Evolutionary conservation across 495 filamentous ascomycete species (phyloP).

Genomic region (Talaromyces trachyspermus): DNA sequence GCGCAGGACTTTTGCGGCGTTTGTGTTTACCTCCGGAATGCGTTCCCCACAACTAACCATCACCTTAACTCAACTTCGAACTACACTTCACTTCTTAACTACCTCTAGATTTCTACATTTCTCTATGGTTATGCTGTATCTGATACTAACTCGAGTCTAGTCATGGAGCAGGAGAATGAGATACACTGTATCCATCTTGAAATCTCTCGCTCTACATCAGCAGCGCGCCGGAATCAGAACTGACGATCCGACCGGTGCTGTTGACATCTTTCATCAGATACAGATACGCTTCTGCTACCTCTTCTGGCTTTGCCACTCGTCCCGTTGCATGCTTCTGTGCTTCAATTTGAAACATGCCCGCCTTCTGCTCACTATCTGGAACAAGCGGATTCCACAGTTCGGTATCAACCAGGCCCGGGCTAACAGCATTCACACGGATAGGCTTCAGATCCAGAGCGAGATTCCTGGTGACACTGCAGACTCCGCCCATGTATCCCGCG

Average conservation of each 20-base stretch:
- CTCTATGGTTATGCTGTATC: too few relatives aligned
- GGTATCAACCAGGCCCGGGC: slow-evolving; percentile 38
- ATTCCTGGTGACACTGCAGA: slow-evolving; percentile 31
- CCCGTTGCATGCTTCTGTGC: too few relatives aligned
- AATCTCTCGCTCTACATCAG: too few relatives aligned
- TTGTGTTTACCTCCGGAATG: slow-evolving; percentile 2
- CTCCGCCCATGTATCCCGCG: slow-evolving; percentile 36
- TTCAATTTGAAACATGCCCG: too few relatives aligned
- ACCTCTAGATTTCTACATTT: not conserved
- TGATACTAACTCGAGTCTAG: too few relatives aligned
- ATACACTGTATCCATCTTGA: too few relatives aligned
- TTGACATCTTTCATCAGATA: slow-evolving; percentile 44
- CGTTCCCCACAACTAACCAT: not conserved
- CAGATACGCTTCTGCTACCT: slow-evolving; percentile 53
- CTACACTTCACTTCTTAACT: too few relatives aligned
- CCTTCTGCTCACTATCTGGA: slow-evolving; percentile 14
- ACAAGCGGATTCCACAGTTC: not conserved
- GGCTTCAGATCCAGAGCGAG: slow-evolving; percentile 50
- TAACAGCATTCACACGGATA: slow-evolving; percentile 46
- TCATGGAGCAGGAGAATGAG: too few relatives aligned
- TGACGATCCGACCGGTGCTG: slow-evolving; percentile 2
- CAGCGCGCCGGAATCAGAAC: slow-evolving; percentile 1
- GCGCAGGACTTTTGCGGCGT: not conserved
- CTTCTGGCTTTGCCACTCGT: slow-evolving; percentile 36
- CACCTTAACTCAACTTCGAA: not conserved